Base-by-base conservation (phyloP, 2,329 filamentous ascomycete genomes). In the Lasiodiplodia sp. region DNA sequence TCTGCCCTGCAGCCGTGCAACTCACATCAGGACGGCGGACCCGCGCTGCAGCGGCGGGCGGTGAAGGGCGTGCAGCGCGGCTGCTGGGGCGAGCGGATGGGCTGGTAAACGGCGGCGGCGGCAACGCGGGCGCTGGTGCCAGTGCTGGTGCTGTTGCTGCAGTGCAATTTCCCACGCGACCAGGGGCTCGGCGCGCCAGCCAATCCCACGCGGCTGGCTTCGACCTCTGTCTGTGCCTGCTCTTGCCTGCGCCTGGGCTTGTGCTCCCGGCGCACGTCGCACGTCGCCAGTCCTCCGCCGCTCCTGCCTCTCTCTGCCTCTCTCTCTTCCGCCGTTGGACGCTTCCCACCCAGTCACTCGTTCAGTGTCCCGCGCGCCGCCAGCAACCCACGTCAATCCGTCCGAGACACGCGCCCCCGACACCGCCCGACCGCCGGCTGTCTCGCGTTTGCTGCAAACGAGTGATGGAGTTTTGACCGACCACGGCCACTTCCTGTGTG, bases 121-220 rank as follows among this genome's bases (percentile, higher is more conserved):
- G 10, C 11, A 16, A 16, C 23, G 2, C n/a, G 55, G 18, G 34
- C 51, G 55, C 34, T 7, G 25, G 40, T 12, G 31, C n/a, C 23
- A 49, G n/a, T 21, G 31, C n/a, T 23, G 62, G n/a, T 21, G 44
- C 44, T 47, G 44, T 10, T 47, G 18, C 44, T 14, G n/a, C 28
- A 49, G 51, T 38, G 63, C 63, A 66, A 66, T 66, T 56, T 66
- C 63, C 63, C 51, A 66, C 63, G 63, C 63, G 63, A 52, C 38
- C 63, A 66, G 63, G 63, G 63, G 63, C 52, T 66, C 52, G 14
- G 14, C 4, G 51, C 49, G 23, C 25, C 52, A 57, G 63, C 63
- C 63, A 66, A 66, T 66, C 63, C 60, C 60, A 47, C 57, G 28
- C 28, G 12, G 7, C 44, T 44, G 4, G 40, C 10, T 18, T 64